Percentiles rank a stretch among this genome's conserved stretches.
Evolutionary conservation across 2,329 filamentous ascomycete species (phyloP).

Genomic region (Microdochium nivale): DNA sequence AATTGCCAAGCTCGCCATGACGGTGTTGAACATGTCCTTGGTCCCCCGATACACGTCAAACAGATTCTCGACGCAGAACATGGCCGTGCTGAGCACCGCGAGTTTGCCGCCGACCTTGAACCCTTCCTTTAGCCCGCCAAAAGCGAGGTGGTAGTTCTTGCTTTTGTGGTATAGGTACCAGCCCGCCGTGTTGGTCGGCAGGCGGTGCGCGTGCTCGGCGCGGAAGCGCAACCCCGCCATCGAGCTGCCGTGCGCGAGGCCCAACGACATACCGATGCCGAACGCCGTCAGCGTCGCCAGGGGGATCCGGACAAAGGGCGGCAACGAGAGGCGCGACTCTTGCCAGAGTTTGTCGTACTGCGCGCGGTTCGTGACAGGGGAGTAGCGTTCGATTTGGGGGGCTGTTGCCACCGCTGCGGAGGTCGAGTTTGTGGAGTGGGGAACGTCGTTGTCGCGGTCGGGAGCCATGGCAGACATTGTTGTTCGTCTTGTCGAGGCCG

Average conservation of each 20-base stretch:
- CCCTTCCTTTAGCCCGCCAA: slow-evolving; percentile 72
- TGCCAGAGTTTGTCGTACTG: slow-evolving; percentile 23
- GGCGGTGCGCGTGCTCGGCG: slow-evolving; percentile 91
- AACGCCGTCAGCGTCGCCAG: slow-evolving; percentile 57
- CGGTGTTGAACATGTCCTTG: slow-evolving; percentile 72
- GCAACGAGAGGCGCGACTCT: slow-evolving; percentile 49
- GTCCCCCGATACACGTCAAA: slow-evolving; percentile 64
- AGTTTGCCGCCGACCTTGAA: slow-evolving; percentile 64
- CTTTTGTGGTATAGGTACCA: slow-evolving; percentile 99
- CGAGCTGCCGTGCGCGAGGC: slow-evolving; percentile 63
- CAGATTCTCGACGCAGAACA: slow-evolving; percentile 76
- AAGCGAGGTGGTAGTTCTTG: slow-evolving; percentile 84
- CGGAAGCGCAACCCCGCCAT: slow-evolving; percentile 76
- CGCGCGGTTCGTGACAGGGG: slow-evolving; percentile 11
- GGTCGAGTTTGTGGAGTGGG: too few relatives aligned
- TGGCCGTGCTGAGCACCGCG: slow-evolving; percentile 63
- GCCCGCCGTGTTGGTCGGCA: slow-evolving; percentile 71
- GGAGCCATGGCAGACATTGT: not conserved
- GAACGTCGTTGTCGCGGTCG: not conserved
- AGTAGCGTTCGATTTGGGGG: slow-evolving; percentile 1
- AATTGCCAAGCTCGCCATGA: slow-evolving; percentile 73
- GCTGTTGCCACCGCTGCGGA: too few relatives aligned
- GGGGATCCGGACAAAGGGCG: slow-evolving; percentile 56
- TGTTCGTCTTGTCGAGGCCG: not conserved
- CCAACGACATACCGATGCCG: slow-evolving; percentile 60